Base-by-base conservation (phyloP, 805 yeast genomes). In the Yarrowia phangngaensis region DNA sequence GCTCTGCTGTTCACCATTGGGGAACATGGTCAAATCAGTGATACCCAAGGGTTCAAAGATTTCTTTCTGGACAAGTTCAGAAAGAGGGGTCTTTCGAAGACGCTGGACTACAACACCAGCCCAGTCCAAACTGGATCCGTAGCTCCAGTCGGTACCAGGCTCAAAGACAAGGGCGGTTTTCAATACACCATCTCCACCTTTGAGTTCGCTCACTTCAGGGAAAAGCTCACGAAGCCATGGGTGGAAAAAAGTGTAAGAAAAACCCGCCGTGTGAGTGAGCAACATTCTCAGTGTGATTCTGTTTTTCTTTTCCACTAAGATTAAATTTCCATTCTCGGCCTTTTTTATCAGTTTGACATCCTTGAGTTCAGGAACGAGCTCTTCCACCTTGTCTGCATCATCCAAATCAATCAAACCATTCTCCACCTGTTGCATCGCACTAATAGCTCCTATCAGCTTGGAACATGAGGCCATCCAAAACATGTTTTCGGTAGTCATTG, bases 221-320 rank as follows among this genome's bases (percentile, higher is more conserved):
- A 17, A 45, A 26, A 23, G 14, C 20, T 56, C 56, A 8, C 32
- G 34, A 20, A 58, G 50, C 2, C 53, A 51, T 3, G 53, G 58
- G 53, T 53, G 53, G 56, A 64, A 64, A 54, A 67, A 64, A 4
- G 59, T 47, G 52, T 69, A 69, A 14, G 63, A 62, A n/a, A 69
- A 60, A 2, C 72, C 72, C 8, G 71, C 60, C 5, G 72, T 68
- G 51, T 69, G 72, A 2, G 67, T 55, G 30, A 69, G 45, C 33
- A 69, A 58, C 54, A 60, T 63, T 53, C 66, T 57, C 23, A 67
- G 50, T 6, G 73, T 69, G 49, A 67, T 62, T 27, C 59, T 55
- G 16, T 54, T 58, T 47, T 58, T 65, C 28, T 60, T 60, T 14
- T 58, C 54, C 1, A 36, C 59, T 9, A 41, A 22, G 1, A 14